phyloP scores from a whole-genome alignment of 1,284 basidiomycete species.

The Pseudozyma thailandica region DNA sequence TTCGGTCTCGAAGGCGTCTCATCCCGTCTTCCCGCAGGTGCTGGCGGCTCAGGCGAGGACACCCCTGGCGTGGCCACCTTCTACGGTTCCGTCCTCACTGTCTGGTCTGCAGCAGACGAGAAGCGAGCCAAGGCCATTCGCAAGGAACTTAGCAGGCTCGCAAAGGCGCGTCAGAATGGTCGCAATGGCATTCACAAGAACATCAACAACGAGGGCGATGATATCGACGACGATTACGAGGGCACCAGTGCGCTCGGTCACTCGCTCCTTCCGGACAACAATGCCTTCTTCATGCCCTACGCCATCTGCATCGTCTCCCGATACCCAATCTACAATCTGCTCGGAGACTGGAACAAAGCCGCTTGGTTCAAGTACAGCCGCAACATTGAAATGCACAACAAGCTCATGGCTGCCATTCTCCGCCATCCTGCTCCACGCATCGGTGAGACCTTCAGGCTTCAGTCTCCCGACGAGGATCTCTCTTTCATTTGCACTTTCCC shows the following conservation, averaged over 20 bases:
- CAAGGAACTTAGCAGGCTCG: constrained; percentile 54
- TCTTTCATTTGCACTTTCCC: constrained; percentile 65
- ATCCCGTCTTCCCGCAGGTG: constrained; percentile 75
- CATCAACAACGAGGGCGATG: constrained; percentile 34
- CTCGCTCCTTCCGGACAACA: constrained; percentile 56
- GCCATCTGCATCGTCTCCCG: constrained; percentile 65
- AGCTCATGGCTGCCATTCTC: constrained; percentile 67
- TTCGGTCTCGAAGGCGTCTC: constrained; percentile 75
- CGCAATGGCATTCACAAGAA: constrained; percentile 22
- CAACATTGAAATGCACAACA: constrained; percentile 67
- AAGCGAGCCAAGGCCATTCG: constrained; percentile 55
- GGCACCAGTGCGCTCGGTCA: constrained; percentile 35
- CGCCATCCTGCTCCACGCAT: constrained; percentile 63
- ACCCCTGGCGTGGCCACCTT: constrained; percentile 52
- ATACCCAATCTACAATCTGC: constrained; percentile 66
- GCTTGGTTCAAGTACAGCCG: constrained; percentile 68
- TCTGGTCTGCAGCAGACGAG: constrained; percentile 59
- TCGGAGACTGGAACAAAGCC: constrained; percentile 67
- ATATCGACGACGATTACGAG: constrained; percentile 37
- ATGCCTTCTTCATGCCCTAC: constrained; percentile 64
- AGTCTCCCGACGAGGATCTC: constrained; percentile 64
- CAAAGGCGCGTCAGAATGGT: constrained; percentile 30
- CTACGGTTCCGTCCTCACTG: constrained; percentile 58
- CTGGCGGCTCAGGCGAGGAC: constrained; percentile 43
- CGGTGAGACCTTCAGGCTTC: constrained; percentile 59